Conservation (phyloP, 164 flowering plant species). For the Nelumbo lutea region DNA sequence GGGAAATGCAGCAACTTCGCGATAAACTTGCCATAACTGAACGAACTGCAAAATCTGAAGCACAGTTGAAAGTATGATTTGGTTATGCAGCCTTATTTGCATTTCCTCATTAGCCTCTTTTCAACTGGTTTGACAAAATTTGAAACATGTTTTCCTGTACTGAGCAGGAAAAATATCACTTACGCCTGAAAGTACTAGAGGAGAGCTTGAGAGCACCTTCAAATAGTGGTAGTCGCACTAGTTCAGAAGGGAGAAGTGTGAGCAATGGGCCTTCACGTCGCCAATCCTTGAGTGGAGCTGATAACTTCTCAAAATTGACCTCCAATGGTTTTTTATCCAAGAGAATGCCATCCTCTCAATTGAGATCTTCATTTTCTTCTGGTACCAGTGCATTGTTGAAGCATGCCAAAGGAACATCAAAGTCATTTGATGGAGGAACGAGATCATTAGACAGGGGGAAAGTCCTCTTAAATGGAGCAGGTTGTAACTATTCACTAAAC, state of each 20-base stretch:
- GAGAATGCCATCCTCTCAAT: conserved; percentile 45
- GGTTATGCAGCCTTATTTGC: background rate
- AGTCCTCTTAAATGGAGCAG: conserved; percentile 37
- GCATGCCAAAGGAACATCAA: conserved; percentile 71
- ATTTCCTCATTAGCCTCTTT: background rate
- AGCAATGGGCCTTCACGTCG: conserved; percentile 77
- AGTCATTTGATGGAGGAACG: conserved; percentile 80
- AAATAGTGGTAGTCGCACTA: conserved; percentile 33
- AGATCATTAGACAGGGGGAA: conserved; percentile 58
- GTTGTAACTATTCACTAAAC: conserved; percentile 30
- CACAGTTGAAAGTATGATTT: conserved; percentile 56
- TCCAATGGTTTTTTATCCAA: conserved; percentile 61
- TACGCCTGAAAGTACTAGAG: conserved; percentile 67
- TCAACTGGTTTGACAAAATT: background rate
- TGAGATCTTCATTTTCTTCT: conserved; percentile 38
- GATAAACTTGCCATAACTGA: conserved; percentile 73
- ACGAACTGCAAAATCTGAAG: conserved; percentile 73
- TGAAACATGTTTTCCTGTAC: conserved; percentile 2
- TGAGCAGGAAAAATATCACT: conserved; percentile 58
- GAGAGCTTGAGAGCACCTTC: conserved; percentile 61
- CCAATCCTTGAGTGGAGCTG: conserved; percentile 70
- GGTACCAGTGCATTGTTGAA: conserved; percentile 47
- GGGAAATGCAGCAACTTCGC: conserved; percentile 84
- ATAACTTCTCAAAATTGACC: conserved; percentile 43
- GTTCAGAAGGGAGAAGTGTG: conserved; percentile 56